These are phyloP conservation scores for Penicillium polonicum DNA, from an alignment of 2,329 filamentous ascomycete genomes.

Conservation along the genomic window DNA sequence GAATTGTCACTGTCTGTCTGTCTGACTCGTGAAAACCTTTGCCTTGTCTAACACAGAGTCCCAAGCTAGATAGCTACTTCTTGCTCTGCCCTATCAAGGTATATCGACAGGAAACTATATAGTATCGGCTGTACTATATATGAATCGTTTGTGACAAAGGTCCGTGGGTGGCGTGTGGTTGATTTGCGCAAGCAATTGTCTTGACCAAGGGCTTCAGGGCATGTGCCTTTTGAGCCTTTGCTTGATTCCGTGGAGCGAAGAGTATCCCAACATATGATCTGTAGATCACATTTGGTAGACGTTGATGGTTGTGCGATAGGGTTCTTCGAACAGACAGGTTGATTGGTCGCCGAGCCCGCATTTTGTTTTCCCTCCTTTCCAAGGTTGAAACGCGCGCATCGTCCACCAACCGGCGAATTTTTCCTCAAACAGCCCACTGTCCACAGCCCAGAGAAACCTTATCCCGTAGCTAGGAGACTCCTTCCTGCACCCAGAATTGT, in stretches of 20 bases:
- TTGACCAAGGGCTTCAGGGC: not conserved
- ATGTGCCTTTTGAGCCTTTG: not conserved
- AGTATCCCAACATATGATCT: not conserved
- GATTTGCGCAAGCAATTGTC: slow-evolving; percentile 17
- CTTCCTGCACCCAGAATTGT: slow-evolving; percentile 8
- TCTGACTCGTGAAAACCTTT: slow-evolving; percentile 38
- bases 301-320: not conserved
- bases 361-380: not conserved
- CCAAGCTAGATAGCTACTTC: slow-evolving; percentile 63
- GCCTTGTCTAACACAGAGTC: slow-evolving; percentile 70
- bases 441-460: not conserved
- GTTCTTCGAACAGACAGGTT: not conserved
- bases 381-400: not conserved
- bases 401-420: not conserved
- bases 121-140: slow-evolving; percentile 51
- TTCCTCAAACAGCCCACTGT: not conserved
- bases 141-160: slow-evolving; percentile 40
- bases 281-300: not conserved
- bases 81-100: slow-evolving; percentile 65
- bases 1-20: slow-evolving; percentile 39
- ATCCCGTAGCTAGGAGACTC: slow-evolving; percentile 5
- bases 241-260: not conserved
- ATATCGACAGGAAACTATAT: slow-evolving; percentile 68
- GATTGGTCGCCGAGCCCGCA: not conserved
- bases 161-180: slow-evolving; percentile 26